phyloP scores from a whole-genome alignment of 2,329 filamentous ascomycete species.

The Aspergillus luchuensis region DNA sequence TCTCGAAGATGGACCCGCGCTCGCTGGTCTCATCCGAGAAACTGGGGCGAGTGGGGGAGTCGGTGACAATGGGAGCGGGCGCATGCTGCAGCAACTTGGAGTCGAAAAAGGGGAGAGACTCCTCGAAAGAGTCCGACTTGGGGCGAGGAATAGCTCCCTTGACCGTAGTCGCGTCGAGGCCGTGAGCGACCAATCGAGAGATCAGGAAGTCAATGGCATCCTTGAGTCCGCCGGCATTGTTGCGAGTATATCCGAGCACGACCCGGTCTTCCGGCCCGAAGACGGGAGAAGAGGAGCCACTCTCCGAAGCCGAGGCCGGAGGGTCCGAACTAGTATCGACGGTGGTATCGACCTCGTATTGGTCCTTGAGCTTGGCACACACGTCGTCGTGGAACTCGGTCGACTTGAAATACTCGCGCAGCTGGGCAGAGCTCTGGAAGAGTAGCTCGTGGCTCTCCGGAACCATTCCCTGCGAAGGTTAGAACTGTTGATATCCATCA shows the following conservation, averaged over 20 bases:
- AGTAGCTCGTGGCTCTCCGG: conserved; percentile 93
- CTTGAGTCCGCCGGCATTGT: conserved; percentile 92
- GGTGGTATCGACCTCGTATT: conserved; percentile 87
- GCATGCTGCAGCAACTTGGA: conserved; percentile 95
- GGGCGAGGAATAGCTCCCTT: conserved; percentile 96
- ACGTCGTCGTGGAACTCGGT: conserved; percentile 79
- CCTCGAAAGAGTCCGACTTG: conserved; percentile 97
- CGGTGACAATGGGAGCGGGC: conserved; percentile 74
- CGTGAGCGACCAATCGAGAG: conserved; percentile 78
- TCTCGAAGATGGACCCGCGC: conserved; percentile 82
- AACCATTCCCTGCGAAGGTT: conserved; percentile 74
- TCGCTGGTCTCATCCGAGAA: conserved; percentile 82
- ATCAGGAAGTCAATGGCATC: conserved; percentile 96
- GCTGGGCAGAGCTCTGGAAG: conserved; percentile 71
- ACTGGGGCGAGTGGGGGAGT: conserved; percentile 82
- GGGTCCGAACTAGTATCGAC: conserved; percentile 56
- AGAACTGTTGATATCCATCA: not conserved
- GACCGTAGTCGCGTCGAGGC: conserved; percentile 83
- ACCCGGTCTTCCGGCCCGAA: conserved; percentile 56
- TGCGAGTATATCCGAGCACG: conserved; percentile 84
- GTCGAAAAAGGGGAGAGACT: conserved; percentile 94
- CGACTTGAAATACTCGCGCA: conserved; percentile 81
- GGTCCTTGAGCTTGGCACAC: conserved; percentile 78
- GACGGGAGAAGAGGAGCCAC: conserved; percentile 48
- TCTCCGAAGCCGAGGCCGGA: conserved; percentile 27